Evolutionary conservation across 345 rosid genomes (phyloP).

Genomic region (Pistacia atlantica): DNA sequence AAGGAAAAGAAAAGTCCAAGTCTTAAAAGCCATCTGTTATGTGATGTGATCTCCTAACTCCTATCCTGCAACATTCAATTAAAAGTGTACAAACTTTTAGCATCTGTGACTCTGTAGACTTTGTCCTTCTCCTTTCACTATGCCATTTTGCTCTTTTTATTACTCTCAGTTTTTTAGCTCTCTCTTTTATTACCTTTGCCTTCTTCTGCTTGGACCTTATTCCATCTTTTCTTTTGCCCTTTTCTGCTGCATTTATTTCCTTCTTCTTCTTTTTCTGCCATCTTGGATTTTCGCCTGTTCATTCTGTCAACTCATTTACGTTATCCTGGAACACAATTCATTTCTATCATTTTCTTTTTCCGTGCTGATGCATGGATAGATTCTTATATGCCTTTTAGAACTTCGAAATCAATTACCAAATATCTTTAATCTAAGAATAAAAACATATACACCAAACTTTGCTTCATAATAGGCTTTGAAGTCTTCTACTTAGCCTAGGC

Average conservation of each 20-base stretch:
- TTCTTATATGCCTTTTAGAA: no score
- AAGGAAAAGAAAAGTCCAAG: background rate
- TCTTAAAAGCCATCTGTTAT: background rate
- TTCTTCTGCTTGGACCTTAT: constrained; percentile 22
- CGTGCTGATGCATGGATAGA: no score
- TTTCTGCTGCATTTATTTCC: background rate
- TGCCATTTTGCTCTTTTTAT: background rate
- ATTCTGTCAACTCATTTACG: no score
- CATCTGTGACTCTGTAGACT: background rate
- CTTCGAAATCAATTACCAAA: no score
- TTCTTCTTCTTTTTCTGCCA: background rate
- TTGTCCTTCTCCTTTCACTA: background rate
- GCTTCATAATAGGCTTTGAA: no score
- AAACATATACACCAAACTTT: no score
- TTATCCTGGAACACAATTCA: no score
- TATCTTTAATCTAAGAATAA: no score
- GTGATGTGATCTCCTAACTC: background rate
- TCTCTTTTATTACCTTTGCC: constrained; percentile 24
- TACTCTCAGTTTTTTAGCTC: background rate
- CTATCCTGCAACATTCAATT: background rate
- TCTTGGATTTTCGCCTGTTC: background rate
- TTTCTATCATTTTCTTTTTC: no score
- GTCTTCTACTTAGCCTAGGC: no score
- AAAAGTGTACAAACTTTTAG: background rate
- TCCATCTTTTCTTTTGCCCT: background rate